phyloP scores from a whole-genome alignment of 1,139 yeast genomes.

The Hemisphaericaspora xylofermentans region DNA sequence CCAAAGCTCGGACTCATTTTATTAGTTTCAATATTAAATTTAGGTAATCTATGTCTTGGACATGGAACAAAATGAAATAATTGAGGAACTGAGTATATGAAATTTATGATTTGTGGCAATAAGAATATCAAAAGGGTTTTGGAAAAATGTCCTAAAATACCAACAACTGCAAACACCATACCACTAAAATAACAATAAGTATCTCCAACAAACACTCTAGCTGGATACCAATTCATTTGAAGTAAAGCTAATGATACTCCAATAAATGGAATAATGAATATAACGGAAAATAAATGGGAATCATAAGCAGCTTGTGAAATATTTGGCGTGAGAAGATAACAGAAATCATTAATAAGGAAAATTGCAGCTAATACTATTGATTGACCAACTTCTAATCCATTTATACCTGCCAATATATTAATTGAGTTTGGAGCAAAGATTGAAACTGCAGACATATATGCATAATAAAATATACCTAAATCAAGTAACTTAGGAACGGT shows the following conservation, averaged over 20 bases:
- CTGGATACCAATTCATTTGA: constrained; percentile 86
- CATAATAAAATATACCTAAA: constrained; percentile 76
- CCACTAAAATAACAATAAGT: constrained; percentile 98
- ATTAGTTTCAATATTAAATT: constrained; percentile 65
- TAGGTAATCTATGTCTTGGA: constrained; percentile 93
- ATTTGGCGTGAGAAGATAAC: constrained; percentile 53
- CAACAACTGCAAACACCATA: constrained; percentile 97
- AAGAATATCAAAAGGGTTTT: constrained; percentile 85
- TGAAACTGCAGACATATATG: constrained; percentile 86
- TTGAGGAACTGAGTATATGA: constrained; percentile 87
- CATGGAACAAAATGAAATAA: constrained; percentile 83
- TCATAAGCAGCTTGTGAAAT: constrained; percentile 64
- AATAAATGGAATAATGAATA: constrained; percentile 77
- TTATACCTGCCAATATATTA: constrained; percentile 92
- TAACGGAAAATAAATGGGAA: constrained; percentile 79
- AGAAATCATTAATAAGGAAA: constrained; percentile 70
- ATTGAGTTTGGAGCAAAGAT: constrained; percentile 97
- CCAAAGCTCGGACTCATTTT: constrained; percentile 67
- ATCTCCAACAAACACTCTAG: constrained; percentile 93
- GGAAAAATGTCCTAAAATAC: constrained; percentile 93
- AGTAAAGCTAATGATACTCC: constrained; percentile 81
- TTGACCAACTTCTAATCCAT: constrained; percentile 96
- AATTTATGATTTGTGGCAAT: constrained; percentile 87
- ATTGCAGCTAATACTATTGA: constrained; percentile 73
- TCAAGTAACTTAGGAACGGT: constrained; percentile 55